Evolutionary conservation across 2,329 filamentous ascomycete species (phyloP).

Genomic region (Talaromyces pinophilus): DNA sequence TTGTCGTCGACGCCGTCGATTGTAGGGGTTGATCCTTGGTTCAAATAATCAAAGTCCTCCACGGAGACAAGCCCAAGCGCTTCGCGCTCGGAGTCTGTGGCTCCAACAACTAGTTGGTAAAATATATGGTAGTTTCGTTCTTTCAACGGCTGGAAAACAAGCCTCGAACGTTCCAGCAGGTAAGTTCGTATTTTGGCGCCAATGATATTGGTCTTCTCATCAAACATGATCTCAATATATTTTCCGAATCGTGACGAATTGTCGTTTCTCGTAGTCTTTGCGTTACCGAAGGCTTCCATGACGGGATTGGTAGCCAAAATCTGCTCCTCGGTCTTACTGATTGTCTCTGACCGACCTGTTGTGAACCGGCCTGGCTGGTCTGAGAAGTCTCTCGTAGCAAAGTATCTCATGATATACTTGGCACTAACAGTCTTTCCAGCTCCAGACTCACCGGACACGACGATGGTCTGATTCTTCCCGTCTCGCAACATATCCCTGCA

Average conservation of each 20-base stretch:
- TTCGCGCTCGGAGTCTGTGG: constrained; percentile 78
- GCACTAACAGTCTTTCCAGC: constrained; percentile 98
- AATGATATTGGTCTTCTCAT: constrained; percentile 91
- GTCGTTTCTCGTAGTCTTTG: constrained; percentile 98
- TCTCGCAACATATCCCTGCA: constrained; percentile 92
- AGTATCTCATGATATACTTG: constrained; percentile 99
- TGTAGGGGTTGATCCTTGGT: constrained; percentile 85
- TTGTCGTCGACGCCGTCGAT: constrained; percentile 97
- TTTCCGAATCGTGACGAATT: constrained; percentile 99
- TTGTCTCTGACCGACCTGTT: constrained; percentile 73
- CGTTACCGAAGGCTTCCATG: constrained; percentile 99
- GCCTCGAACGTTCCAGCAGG: constrained; percentile 86
- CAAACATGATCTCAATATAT: constrained; percentile 99
- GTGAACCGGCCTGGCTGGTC: constrained; percentile 77
- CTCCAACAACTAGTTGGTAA: constrained; percentile 92
- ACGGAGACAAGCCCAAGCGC: constrained; percentile 76
- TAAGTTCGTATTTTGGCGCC: constrained; percentile 97
- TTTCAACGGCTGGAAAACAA: constrained; percentile 96
- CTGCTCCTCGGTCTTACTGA: constrained; percentile 98
- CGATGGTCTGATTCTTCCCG: constrained; percentile 93
- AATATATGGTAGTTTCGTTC: constrained; percentile 99
- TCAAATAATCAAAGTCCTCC: constrained; percentile 93
- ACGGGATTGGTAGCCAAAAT: constrained; percentile 98
- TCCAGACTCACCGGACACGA: constrained; percentile 98
- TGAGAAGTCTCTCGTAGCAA: constrained; percentile 92